Percentiles rank a stretch among this genome's conserved stretches.
These are phyloP conservation scores for Gardenia jasminoides DNA, from an alignment of 257 asterid genomes.

Conservation along the genomic window DNA sequence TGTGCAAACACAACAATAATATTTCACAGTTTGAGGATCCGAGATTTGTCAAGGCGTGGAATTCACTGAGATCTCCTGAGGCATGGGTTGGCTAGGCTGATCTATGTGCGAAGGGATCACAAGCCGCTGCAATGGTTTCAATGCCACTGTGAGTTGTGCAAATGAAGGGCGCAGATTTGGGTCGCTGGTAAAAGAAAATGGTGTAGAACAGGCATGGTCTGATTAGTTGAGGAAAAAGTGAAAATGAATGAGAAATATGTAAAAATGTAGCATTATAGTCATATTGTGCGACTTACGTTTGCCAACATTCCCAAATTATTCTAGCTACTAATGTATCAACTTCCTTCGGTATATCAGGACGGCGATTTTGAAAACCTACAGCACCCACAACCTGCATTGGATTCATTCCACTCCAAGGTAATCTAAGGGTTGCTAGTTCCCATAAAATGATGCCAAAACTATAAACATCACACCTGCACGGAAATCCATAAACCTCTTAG, in stretches of 20 bases:
- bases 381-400: conserved; percentile 99
- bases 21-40: conserved; percentile 12
- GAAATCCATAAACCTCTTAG: conserved; percentile 12
- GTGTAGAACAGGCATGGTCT: background rate
- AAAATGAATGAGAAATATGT: background rate
- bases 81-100: conserved; percentile 48
- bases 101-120: conserved; percentile 56
- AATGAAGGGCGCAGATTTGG: conserved; percentile 95
- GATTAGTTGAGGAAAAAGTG: conserved; percentile 4
- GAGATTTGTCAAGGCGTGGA: conserved; percentile 46
- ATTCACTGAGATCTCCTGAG: conserved; percentile 60
- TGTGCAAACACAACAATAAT: background rate
- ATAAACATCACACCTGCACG: conserved; percentile 89
- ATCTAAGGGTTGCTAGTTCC: conserved; percentile 92
- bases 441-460: conserved; percentile 96
- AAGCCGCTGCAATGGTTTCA: conserved; percentile 90
- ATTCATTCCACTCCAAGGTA: conserved; percentile 99
- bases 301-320: conserved; percentile 99
- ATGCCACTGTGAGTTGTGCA: conserved; percentile 79
- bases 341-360: conserved; percentile 97
- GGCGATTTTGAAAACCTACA: conserved; percentile 94
- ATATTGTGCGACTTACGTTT: conserved; percentile 53
- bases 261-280: background rate
- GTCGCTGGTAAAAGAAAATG: conserved; percentile 50
- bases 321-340: conserved; percentile 90